Base-by-base conservation (phyloP, 2,329 filamentous ascomycete genomes). In the Myotisia sp. region DNA sequence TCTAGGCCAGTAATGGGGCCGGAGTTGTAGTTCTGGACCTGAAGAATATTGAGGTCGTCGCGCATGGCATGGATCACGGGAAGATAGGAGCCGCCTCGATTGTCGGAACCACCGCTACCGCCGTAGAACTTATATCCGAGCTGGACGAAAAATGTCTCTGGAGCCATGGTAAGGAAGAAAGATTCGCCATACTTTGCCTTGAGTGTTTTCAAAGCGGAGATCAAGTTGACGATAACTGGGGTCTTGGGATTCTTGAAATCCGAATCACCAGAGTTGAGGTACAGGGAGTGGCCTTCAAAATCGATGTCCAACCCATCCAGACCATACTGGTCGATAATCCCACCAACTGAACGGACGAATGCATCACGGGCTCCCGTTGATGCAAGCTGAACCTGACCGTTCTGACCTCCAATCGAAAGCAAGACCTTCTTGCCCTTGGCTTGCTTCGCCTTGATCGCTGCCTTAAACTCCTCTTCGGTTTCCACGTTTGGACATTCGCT, bases 11-110 rank as follows among this genome's bases (percentile, higher is more conserved):
- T 35, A 6, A 35, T 35, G n/a, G 33, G 33, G 26, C 33, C 33
- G 5, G 33, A 35, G 33, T 35, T 35, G 33, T 35, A 35, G 26
- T 35, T 35, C 33, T 35, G 33, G 7, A 35, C 33, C 33, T 35
- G 33, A 24, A 35, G 33, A 26, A 35, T 26, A 6, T 16, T 22
- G 22, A 35, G 26, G 33, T 28, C 23, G 19, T 35, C 26, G 12
- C 33, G 33, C 24, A 28, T 21, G 24, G 33, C 33, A 18, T 35
- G 33, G 33, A 35, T 35, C n/a, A 35, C 33, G 26, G 33, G 33
- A 10, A 35, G 33, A 21, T 35, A 35, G 23, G 33, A 19, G 14
- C 33, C 33, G 9, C 24, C 33, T 3, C 33, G 24, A 7, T 17
- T 6, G 14, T 35, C 33, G 33, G 20, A 21, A 24, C 33, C 33